Conservation (phyloP, 208 protist species). For the Crithidia expoeki region DNA sequence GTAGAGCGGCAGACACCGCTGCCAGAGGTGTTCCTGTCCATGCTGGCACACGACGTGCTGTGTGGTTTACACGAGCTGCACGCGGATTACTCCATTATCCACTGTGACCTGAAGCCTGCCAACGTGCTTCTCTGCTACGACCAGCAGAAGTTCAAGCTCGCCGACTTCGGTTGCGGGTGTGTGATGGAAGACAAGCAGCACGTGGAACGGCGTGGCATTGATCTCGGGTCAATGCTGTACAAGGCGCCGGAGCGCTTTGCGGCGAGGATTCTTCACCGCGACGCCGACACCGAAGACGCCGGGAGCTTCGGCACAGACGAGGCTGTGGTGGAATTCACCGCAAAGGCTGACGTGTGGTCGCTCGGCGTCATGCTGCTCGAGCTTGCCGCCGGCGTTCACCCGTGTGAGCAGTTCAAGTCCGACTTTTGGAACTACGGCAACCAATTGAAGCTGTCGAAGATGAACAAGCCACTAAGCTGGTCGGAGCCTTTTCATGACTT, state of each 20-base stretch:
- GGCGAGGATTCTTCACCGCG: slow-evolving; percentile 19
- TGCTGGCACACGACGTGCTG: slow-evolving; percentile 97
- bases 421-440: slow-evolving; percentile 89
- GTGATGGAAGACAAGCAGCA: slow-evolving; percentile 56
- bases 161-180: slow-evolving; percentile 88
- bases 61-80: slow-evolving; percentile 87
- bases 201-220: slow-evolving; percentile 54
- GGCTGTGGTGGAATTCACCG: slow-evolving; percentile 69
- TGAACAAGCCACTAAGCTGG: slow-evolving; percentile 85
- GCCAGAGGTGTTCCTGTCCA: slow-evolving; percentile 99
- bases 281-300: slow-evolving; percentile 14
- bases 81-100: slow-evolving; percentile 87
- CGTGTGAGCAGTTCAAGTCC: slow-evolving; percentile 84
- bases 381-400: slow-evolving; percentile 74
- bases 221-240: slow-evolving; percentile 86
- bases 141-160: slow-evolving; percentile 75
- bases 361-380: slow-evolving; percentile 86
- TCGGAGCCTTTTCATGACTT: slow-evolving; percentile 80
- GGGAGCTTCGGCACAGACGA: slow-evolving; percentile 13
- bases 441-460: slow-evolving; percentile 71
- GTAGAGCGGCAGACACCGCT: slow-evolving; percentile 98
- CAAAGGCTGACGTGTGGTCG: slow-evolving; percentile 90
- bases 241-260: slow-evolving; percentile 80
- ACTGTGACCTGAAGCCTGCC: slow-evolving; percentile 97
- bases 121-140: slow-evolving; percentile 94